These are phyloP conservation scores for Brassica juncea DNA, from an alignment of 345 rosid species.

Conservation along the genomic window DNA sequence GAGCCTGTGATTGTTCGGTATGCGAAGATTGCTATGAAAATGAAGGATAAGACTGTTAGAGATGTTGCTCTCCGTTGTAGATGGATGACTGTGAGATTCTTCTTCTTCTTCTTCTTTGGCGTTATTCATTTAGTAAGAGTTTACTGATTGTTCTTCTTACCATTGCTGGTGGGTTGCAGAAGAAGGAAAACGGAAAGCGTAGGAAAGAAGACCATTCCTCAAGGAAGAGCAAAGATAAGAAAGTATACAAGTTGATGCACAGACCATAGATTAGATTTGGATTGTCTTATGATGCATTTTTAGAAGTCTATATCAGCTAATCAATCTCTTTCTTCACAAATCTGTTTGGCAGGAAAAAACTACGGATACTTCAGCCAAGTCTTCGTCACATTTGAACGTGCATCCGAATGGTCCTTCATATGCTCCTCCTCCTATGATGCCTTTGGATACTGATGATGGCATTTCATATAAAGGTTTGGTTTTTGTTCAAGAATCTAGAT, in stretches of 20 bases:
- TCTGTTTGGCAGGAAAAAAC: constrained; percentile 63
- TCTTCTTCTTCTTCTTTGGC: constrained; percentile 6
- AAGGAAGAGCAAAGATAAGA: constrained; percentile 78
- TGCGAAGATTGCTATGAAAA: constrained; percentile 79
- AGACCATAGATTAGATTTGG: not conserved
- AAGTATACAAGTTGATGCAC: constrained; percentile 48
- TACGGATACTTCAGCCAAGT: constrained; percentile 63
- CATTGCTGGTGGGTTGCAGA: constrained; percentile 50
- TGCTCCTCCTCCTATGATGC: constrained; percentile 55
- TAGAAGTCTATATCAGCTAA: constrained; percentile 1
- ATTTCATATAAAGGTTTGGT: constrained; percentile 71
- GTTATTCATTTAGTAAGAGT: not conserved
- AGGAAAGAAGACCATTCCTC: constrained; percentile 82
- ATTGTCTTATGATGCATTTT: constrained; percentile 2
- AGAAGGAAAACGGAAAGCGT: constrained; percentile 77
- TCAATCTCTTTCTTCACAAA: not conserved
- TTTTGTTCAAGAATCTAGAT: constrained; percentile 31
- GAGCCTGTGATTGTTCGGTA: constrained; percentile 60
- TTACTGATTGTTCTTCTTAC: not conserved
- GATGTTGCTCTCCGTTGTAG: constrained; percentile 82
- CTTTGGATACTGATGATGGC: constrained; percentile 73
- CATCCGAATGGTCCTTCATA: constrained; percentile 71
- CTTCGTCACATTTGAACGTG: constrained; percentile 60
- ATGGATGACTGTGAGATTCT: constrained; percentile 76
- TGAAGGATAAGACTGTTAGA: constrained; percentile 76